Base-by-base conservation (phyloP, 2,329 filamentous ascomycete species). In the Didymosphaeria variabile region DNA sequence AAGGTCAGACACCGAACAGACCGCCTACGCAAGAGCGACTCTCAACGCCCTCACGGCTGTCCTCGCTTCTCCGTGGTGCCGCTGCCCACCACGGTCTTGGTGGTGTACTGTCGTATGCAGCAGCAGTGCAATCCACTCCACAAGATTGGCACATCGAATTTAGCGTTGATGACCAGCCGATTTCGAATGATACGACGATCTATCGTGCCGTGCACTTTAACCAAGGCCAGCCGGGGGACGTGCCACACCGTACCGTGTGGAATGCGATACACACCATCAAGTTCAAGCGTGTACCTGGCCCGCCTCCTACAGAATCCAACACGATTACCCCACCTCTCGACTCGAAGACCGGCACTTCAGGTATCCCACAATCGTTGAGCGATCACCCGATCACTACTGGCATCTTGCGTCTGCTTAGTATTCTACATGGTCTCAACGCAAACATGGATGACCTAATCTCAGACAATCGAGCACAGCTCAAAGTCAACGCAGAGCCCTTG, bases 91-190 rank as follows among this genome's bases (percentile, higher is more conserved):
- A 75, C 49, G 72, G 67, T 10, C 67, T 75, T 31, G 68, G 87
- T 0, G 82, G 89, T 17, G 85, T 89, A 1, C 88, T 92, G 79
- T 93, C 93, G 0, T 97, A 97, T 77, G 90, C 93, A 26, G 91
- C 92, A 55, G 93, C 93, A 4, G 87, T 96, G 55, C 91, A 94
- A 68, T 84, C 91, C 15, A 83, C 88, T 0, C 92, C 94, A 1
- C 91, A 96, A 73, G 94, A 98, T 73, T 99, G 95, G 95, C 94
- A 99, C 72, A 93, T 99, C 62, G 92, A 98, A 73, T 99, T 99
- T 79, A 94, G 88, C 67, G 86, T 98, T 53, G 91, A 96, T 65
- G 91, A 87, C 56, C 93, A 93, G 76, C 86, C 91, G 1, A 91
- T 99, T 60, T 85, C 91, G 0, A 95, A 94, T 68, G 94, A 98